phyloP scores from a whole-genome alignment of 352 stramenopile species.

The Phytophthora lateralis region DNA sequence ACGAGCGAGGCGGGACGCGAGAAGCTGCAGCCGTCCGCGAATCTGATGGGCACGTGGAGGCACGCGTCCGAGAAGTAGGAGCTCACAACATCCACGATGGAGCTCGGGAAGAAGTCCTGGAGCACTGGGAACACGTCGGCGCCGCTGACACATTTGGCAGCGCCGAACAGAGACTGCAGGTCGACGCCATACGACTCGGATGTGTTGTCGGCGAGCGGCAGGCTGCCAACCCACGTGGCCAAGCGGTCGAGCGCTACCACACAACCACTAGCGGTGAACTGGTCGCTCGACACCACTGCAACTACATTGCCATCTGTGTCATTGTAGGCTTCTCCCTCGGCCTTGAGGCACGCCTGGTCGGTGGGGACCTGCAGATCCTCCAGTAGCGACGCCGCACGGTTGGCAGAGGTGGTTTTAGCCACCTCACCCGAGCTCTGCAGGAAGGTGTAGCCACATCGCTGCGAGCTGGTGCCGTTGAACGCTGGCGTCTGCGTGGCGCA shows the following conservation, averaged over 20 bases:
- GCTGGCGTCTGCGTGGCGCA: conserved; percentile 58
- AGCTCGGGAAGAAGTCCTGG: conserved; percentile 40
- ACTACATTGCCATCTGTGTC: conserved; percentile 43
- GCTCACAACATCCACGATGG: conserved; percentile 34
- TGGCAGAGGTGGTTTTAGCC: conserved; percentile 40
- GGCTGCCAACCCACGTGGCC: conserved; percentile 47
- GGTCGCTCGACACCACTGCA: conserved; percentile 18
- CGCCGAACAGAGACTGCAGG: conserved; percentile 45
- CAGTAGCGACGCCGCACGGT: conserved; percentile 46
- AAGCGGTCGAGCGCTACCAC: conserved; percentile 53
- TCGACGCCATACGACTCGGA: conserved; percentile 39
- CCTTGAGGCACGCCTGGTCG: conserved; percentile 54
- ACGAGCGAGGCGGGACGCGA: conserved; percentile 48
- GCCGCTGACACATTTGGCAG: conserved; percentile 46
- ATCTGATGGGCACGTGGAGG: conserved; percentile 57
- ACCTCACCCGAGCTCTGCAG: conserved; percentile 37
- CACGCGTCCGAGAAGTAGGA: conserved; percentile 49
- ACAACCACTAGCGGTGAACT: conserved; percentile 48
- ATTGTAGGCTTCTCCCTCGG: conserved; percentile 53
- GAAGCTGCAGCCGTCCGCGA: conserved; percentile 57
- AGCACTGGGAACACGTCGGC: conserved; percentile 47
- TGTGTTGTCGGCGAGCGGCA: conserved; percentile 41
- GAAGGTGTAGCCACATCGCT: conserved; percentile 62
- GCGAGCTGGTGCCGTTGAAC: conserved; percentile 40
- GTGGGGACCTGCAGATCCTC: conserved; percentile 56